phyloP scores from a whole-genome alignment of 2,329 filamentous ascomycete species.

The Thyridium curvatum region DNA sequence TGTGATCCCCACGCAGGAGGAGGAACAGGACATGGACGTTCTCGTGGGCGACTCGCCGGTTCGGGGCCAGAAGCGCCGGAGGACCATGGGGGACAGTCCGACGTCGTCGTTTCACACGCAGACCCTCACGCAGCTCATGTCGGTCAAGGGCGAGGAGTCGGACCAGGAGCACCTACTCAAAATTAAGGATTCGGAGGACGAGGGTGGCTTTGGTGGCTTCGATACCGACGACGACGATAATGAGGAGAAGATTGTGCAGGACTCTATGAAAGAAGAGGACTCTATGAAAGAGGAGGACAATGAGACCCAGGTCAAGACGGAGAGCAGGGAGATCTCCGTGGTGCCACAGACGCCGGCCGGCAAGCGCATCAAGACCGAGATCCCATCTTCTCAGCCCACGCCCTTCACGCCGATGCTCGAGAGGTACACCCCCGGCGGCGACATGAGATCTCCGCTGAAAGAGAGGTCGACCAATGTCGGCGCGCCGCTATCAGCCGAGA shows the following conservation, averaged over 20 bases:
- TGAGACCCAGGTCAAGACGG: not conserved
- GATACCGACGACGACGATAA: slow-evolving; percentile 2
- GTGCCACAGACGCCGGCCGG: slow-evolving; percentile 34
- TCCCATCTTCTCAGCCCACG: slow-evolving; percentile 38
- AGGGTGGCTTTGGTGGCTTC: slow-evolving; percentile 6
- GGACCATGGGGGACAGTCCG: slow-evolving; percentile 17
- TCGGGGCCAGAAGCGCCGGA: slow-evolving; percentile 15
- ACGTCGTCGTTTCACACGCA: slow-evolving; percentile 23
- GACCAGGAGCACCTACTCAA: slow-evolving; percentile 9
- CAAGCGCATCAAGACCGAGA: slow-evolving; percentile 25
- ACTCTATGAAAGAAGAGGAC: not conserved
- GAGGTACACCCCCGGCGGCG: slow-evolving; percentile 25
- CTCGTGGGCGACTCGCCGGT: slow-evolving; percentile 5
- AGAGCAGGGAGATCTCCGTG: slow-evolving; percentile 16
- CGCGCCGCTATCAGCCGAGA: slow-evolving; percentile 11
- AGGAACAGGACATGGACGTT: slow-evolving; percentile 4
- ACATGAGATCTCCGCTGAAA: slow-evolving; percentile 29
- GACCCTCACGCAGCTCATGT: slow-evolving; percentile 25
- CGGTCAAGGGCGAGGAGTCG: slow-evolving; percentile 4
- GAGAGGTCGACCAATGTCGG: slow-evolving; percentile 23
- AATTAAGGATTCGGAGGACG: slow-evolving; percentile 16
- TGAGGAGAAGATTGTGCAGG: not conserved
- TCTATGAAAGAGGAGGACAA: not conserved
- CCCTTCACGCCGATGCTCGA: slow-evolving; percentile 32
- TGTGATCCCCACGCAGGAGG: slow-evolving; percentile 3